Conservation (phyloP, 176 grass and related monocot species). For the Oryza glaberrima region DNA sequence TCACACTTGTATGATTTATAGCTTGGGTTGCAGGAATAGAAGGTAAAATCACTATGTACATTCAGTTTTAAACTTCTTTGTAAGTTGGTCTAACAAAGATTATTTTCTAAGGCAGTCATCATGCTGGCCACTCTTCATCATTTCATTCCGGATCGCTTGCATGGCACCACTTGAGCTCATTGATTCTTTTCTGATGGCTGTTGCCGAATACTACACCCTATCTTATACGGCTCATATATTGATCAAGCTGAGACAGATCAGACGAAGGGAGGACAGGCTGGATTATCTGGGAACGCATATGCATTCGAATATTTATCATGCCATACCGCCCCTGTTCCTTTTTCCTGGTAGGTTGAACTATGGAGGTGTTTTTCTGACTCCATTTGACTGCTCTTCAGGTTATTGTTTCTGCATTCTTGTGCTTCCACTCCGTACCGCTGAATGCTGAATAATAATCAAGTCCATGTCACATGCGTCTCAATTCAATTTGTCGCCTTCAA, state of each 20-base stretch:
- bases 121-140: neutral
- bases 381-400: constrained; percentile 8
- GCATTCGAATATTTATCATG: neutral
- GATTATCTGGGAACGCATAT: neutral
- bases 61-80: neutral
- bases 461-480: neutral
- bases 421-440: neutral
- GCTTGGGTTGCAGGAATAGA: neutral
- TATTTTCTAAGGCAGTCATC: neutral
- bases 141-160: constrained; percentile 6
- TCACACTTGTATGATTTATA: neutral
- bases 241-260: neutral
- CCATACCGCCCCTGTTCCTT: neutral
- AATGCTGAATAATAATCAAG: constrained; percentile 8
- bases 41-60: neutral
- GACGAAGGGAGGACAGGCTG: neutral
- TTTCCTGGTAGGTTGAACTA: neutral
- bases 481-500: neutral
- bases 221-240: neutral
- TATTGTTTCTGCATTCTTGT: neutral
- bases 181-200: neutral
- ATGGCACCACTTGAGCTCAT: neutral
- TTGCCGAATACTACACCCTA: neutral
- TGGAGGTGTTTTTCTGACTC: neutral
- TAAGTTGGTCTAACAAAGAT: neutral